Base-by-base conservation (phyloP, 2,329 filamentous ascomycete genomes). In the Colletotrichum shisoi region DNA sequence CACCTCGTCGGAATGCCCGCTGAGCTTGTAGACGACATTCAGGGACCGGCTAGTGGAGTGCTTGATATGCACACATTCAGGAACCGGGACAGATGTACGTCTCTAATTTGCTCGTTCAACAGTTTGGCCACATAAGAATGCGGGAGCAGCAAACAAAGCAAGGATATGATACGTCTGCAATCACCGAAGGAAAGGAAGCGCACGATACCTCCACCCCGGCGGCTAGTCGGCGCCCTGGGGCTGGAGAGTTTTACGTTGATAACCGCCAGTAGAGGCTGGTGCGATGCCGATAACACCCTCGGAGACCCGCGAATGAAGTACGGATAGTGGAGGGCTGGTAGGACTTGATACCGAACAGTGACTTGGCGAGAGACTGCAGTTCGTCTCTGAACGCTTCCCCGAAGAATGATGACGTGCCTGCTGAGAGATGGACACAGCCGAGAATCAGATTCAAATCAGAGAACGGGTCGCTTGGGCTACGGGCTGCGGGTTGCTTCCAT, bases 201-300 rank as follows among this genome's bases (percentile, higher is more conserved):
- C 49, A 44, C 56, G 19, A 7, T 19, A n/a, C 40, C 45, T 67
- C 49, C 54, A 64, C 62, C 37, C 27, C 49, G 49, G 54, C 53
- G 48, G 34, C 64, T 64, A 59, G 49, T 44, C 49, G 39, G 53
- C 21, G 42, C 48, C 54, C 48, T 64, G 64, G 60, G 60, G 60
- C 61, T 48, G 64, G 62, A 27, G 3, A 40, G 64, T 68, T 65
- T 68, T 61, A 60, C 56, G 49, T 68, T 68, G 42, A 64, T 59
- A 49, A 56, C 40, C 37, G 61, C 19, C 42, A 8, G 31, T 44
- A 27, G 54, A 56, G 64, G 21, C 54, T 68, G 60, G 56, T n/a
- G 17, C 27, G 56, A 34, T 60, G 37, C 49, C 56, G 37, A 56
- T 17, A 24, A 60, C 48, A 31, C 51, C 31, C 31, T 34, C 31